phyloP scores from a whole-genome alignment of 2,329 filamentous ascomycete species.

The Alternaria ethzedia region DNA sequence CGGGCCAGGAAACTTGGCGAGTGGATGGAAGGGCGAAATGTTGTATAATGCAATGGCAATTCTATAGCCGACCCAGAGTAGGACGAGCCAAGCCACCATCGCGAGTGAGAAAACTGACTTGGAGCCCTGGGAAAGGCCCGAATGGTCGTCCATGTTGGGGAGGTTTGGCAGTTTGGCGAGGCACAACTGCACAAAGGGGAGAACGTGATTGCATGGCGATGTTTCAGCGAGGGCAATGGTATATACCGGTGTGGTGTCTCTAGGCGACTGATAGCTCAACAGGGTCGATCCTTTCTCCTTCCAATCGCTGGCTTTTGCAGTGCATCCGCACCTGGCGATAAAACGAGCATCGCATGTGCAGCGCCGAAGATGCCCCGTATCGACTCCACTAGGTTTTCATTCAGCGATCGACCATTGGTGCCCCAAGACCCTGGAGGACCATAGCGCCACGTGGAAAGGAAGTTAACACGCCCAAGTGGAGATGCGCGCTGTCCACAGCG shows the following conservation, averaged over 20 bases:
- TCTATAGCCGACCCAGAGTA: conserved; percentile 27
- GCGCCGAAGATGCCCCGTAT: background rate
- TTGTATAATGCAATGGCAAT: conserved; percentile 29
- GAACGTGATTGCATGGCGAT: conserved; percentile 1
- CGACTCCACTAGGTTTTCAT: background rate
- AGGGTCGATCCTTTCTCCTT: conserved; percentile 9
- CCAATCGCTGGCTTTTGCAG: conserved; percentile 2
- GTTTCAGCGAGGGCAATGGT: conserved; percentile 16
- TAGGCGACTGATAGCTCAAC: background rate
- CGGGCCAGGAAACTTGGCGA: conserved; percentile 36
- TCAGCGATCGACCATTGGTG: background rate
- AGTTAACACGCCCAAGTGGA: background rate
- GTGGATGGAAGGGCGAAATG: conserved; percentile 31
- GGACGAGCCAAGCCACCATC: conserved; percentile 18
- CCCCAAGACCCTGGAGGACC: background rate
- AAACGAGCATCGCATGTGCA: background rate
- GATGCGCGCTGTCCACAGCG: background rate
- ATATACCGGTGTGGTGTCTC: conserved; percentile 13
- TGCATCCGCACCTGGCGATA: background rate
- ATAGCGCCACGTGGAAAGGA: conserved; percentile 9
- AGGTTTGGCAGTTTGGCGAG: conserved; percentile 1
- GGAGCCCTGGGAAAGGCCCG: conserved; percentile 15
- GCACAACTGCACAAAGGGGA: conserved; percentile 12
- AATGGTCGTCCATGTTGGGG: conserved; percentile 24
- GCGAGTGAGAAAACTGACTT: conserved; percentile 19